Base-by-base conservation (phyloP, 768 basidiomycete species). In the Amanita pseudoporphyria region DNA sequence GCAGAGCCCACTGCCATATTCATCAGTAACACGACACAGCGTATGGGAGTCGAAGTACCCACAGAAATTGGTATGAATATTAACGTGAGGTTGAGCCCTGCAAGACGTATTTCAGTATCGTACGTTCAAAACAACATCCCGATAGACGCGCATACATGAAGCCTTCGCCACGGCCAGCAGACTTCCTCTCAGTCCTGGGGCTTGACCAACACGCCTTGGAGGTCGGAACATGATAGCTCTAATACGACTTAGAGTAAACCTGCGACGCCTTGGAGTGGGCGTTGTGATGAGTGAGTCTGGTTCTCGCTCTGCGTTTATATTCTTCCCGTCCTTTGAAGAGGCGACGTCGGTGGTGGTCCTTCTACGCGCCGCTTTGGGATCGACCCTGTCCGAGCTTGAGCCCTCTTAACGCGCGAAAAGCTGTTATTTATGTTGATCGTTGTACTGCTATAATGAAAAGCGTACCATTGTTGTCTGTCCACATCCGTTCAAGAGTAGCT, bases 61-160 rank as follows among this genome's bases (percentile, higher is more conserved):
- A 42, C 37, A 13, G 2, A 36, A 39, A 53, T 19, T n/a, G 52
- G 52, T 18, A 44, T 52, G 7, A 47, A 37, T 19, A 37, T 36
- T 14, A 52, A 31, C 42, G 30, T 65, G n/a, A 86, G 9, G 56
- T 89, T 89, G 6, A 88, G 61, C 71, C 78, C 86, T 87, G 48
- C 22, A 19, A 28, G 39, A 56, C 7, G 37, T n/a, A 18, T 14
- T 24, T 36, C 38, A 30, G 37, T 13, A 12, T 3, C 39, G 10
- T 14, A 18, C 13, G 33, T 38, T 16, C 9, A 10, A 9, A 33
- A n/a, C 14, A 7, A 14, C 31, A 6, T 16, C 12, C 2, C 18
- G 24, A 24, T 22, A 21, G 32, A 14, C 3, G n/a, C 33, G 22
- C 49, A 43, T 43, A 50, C 49, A 50, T 42, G 49, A 50, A 28